Conservation (phyloP, 2,329 filamentous ascomycete genomes). For the Penicillium sp. region DNA sequence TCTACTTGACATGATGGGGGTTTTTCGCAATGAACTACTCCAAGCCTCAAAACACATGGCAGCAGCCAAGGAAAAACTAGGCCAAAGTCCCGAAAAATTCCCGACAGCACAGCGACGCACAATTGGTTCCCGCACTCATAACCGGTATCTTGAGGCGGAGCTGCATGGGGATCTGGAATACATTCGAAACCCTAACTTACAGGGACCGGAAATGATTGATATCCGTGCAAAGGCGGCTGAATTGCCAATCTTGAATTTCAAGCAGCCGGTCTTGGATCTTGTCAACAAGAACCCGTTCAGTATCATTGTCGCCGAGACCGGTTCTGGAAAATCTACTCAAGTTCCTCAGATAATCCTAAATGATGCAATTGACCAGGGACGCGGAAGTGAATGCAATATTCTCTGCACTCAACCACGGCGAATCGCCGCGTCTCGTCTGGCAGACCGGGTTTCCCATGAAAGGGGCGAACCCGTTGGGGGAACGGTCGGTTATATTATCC, state of each 20-base stretch:
- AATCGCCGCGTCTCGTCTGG: conserved; percentile 53
- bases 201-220: not conserved
- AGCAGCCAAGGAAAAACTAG: not conserved
- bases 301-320: conserved; percentile 53
- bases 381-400: conserved; percentile 52
- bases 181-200: not conserved
- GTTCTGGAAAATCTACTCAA: conserved; percentile 55
- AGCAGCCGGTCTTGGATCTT: conserved; percentile 41
- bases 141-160: too few relatives aligned
- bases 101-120: not conserved
- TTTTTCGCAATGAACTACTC: not conserved
- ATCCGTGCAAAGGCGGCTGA: not conserved
- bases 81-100: not conserved
- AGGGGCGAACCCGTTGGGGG: conserved; percentile 46
- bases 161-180: not conserved
- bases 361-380: conserved; percentile 45
- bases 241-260: conserved; percentile 44
- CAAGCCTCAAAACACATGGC: not conserved
- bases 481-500: conserved; percentile 53
- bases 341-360: conserved; percentile 60
- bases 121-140: too few relatives aligned
- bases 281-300: conserved; percentile 48
- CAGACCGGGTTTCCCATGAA: conserved; percentile 52
- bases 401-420: conserved; percentile 56
- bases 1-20: conserved; percentile 7